These are phyloP conservation scores for Chenopodium quinoa DNA, from an alignment of 148 eudicot species.

Conservation along the genomic window DNA sequence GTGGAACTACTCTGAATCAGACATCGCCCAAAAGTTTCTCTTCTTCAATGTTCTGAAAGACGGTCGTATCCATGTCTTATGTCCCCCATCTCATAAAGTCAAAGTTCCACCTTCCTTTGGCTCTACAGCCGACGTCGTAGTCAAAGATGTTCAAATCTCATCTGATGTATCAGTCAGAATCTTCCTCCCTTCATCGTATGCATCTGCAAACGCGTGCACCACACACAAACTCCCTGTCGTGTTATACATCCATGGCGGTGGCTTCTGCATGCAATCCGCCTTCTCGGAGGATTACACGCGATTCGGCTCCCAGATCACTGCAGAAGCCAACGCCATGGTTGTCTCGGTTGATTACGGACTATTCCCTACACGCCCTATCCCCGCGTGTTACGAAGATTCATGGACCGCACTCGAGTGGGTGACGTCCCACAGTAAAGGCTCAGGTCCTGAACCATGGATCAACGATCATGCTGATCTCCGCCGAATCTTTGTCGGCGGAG, in stretches of 20 bases:
- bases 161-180: conserved; percentile 25
- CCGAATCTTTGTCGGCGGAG: conserved; percentile 41
- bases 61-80: conserved; percentile 30
- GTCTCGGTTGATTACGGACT: conserved; percentile 34
- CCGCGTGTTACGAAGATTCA: conserved; percentile 33
- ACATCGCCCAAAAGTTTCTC: conserved; percentile 23
- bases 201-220: background rate
- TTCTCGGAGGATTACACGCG: conserved; percentile 23
- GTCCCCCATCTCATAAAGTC: background rate
- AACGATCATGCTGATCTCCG: conserved; percentile 30
- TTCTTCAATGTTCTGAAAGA: conserved; percentile 42
- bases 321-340: conserved; percentile 24
- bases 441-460: conserved; percentile 36
- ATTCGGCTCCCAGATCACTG: conserved; percentile 13
- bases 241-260: conserved; percentile 46
- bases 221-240: conserved; percentile 33
- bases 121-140: conserved; percentile 23
- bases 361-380: conserved; percentile 26
- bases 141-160: conserved; percentile 32
- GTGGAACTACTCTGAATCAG: conserved; percentile 25
- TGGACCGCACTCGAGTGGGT: conserved; percentile 43
- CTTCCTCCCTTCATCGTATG: conserved; percentile 24
- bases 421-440: conserved; percentile 16
- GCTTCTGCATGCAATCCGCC: conserved; percentile 33
- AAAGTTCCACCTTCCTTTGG: conserved; percentile 30